phyloP scores from a whole-genome alignment of 176 grass and related monocot genomes.

The Saccharum officinarum region DNA sequence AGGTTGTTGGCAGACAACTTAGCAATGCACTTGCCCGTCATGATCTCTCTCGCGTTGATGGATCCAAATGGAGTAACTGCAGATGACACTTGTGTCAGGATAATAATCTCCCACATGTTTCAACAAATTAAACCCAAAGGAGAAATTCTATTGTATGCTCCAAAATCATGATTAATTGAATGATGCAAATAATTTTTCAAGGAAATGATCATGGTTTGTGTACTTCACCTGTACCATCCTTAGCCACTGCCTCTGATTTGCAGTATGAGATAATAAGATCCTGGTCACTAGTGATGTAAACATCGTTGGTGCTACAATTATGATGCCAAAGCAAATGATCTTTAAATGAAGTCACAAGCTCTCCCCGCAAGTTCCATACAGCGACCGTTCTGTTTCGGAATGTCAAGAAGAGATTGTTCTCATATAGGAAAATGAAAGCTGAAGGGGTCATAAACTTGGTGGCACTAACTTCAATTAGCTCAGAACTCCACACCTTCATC shows the following conservation, averaged over 20 bases:
- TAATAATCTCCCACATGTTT: neutral
- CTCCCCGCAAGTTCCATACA: slow-evolving; percentile 85
- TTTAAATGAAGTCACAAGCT: slow-evolving; percentile 89
- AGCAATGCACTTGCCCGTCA: slow-evolving; percentile 86
- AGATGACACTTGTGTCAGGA: slow-evolving; percentile 10
- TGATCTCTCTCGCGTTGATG: slow-evolving; percentile 90
- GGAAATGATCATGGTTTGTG: slow-evolving; percentile 7
- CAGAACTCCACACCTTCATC: slow-evolving; percentile 73
- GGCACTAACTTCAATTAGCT: slow-evolving; percentile 69
- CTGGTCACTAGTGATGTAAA: slow-evolving; percentile 78
- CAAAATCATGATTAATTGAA: neutral
- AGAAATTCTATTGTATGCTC: neutral
- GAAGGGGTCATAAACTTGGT: slow-evolving; percentile 77
- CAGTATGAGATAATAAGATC: slow-evolving; percentile 95
- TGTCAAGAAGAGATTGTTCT: slow-evolving; percentile 92
- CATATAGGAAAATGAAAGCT: slow-evolving; percentile 79
- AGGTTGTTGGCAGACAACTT: slow-evolving; percentile 52
- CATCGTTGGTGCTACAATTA: slow-evolving; percentile 50
- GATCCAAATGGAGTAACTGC: slow-evolving; percentile 61
- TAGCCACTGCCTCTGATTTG: slow-evolving; percentile 54
- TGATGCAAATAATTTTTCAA: slow-evolving; percentile 6
- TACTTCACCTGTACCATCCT: slow-evolving; percentile 44
- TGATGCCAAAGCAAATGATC: slow-evolving; percentile 94
- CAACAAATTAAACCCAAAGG: neutral
- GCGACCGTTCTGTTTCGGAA: slow-evolving; percentile 82